Conservation (phyloP, 192 early-diverging fungal genomes). For the Backusella tuberculispora region DNA sequence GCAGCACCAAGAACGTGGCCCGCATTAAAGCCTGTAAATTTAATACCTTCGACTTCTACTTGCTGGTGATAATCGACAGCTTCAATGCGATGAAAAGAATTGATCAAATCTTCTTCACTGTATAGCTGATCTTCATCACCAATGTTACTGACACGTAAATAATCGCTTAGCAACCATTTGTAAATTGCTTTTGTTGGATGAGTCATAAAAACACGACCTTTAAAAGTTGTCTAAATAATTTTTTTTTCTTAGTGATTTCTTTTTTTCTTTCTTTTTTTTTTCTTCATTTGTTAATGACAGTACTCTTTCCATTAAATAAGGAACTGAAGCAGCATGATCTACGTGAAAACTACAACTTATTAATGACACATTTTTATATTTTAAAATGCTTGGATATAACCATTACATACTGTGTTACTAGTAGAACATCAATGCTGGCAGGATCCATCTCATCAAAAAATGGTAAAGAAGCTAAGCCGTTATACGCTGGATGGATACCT, state of each 20-base stretch:
- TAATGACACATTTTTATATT: neutral
- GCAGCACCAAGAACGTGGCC: conserved; percentile 98
- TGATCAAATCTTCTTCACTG: conserved; percentile 84
- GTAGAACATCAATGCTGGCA: conserved; percentile 81
- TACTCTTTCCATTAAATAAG: conserved; percentile 96
- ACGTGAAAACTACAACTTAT: conserved; percentile 80
- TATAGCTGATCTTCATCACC: conserved; percentile 84
- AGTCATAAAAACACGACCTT: conserved; percentile 98
- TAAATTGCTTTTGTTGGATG: conserved; percentile 98
- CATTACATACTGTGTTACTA: conserved; percentile 86
- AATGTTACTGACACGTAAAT: conserved; percentile 85
- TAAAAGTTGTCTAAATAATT: conserved; percentile 80
- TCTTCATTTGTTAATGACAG: neutral
- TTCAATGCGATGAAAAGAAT: conserved; percentile 88
- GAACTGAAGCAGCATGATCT: conserved; percentile 95
- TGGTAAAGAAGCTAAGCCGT: conserved; percentile 88
- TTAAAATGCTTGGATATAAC: neutral
- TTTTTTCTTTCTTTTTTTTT: neutral
- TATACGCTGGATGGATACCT: conserved; percentile 93
- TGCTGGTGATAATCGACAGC: conserved; percentile 97
- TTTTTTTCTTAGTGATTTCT: neutral
- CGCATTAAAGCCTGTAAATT: conserved; percentile 96
- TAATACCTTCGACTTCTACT: conserved; percentile 92
- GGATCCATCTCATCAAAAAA: conserved; percentile 97
- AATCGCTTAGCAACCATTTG: conserved; percentile 95